Evolutionary conservation across 495 filamentous ascomycete genomes (phyloP).

Genomic region (Bathelium albidoporum): DNA sequence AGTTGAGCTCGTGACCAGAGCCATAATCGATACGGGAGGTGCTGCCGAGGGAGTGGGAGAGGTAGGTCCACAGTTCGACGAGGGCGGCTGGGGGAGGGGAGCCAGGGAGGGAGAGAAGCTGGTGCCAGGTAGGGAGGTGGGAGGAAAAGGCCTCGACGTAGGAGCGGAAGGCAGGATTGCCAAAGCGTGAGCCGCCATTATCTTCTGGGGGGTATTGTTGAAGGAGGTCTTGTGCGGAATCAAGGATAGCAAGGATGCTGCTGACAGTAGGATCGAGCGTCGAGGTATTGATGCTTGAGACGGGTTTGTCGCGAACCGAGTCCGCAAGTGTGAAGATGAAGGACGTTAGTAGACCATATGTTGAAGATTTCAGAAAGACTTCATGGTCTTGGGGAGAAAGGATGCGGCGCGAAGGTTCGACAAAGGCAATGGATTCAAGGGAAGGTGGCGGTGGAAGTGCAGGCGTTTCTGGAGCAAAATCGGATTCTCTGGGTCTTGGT

Average conservation of each 20-base stretch:
- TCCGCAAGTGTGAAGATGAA: constrained; percentile 85
- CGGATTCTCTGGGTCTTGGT: constrained; percentile 14
- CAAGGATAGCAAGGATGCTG: constrained; percentile 60
- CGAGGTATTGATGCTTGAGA: constrained; percentile 49
- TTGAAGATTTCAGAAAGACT: constrained; percentile 66
- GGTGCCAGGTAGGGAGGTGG: constrained; percentile 46
- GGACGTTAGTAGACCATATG: constrained; percentile 63
- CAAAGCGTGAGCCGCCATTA: constrained; percentile 80
- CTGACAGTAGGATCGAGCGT: constrained; percentile 46
- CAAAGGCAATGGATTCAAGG: constrained; percentile 50
- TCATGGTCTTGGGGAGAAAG: constrained; percentile 70
- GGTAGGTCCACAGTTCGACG: constrained; percentile 65
- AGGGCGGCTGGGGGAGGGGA: constrained; percentile 40
- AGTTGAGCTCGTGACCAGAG: constrained; percentile 93
- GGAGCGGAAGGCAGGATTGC: constrained; percentile 79
- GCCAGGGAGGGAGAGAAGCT: constrained; percentile 26
- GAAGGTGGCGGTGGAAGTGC: constrained; percentile 59
- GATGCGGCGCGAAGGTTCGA: constrained; percentile 62
- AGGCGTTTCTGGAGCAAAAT: constrained; percentile 54
- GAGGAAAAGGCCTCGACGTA: constrained; percentile 66
- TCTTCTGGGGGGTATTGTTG: constrained; percentile 65
- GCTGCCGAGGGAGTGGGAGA: constrained; percentile 77
- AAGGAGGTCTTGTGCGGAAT: constrained; percentile 52
- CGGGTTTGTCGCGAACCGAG: constrained; percentile 62
- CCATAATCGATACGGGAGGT: constrained; percentile 89